Evolutionary conservation across 768 basidiomycete genomes (phyloP).

Genomic region (Trichaptum fuscoviolaceum): DNA sequence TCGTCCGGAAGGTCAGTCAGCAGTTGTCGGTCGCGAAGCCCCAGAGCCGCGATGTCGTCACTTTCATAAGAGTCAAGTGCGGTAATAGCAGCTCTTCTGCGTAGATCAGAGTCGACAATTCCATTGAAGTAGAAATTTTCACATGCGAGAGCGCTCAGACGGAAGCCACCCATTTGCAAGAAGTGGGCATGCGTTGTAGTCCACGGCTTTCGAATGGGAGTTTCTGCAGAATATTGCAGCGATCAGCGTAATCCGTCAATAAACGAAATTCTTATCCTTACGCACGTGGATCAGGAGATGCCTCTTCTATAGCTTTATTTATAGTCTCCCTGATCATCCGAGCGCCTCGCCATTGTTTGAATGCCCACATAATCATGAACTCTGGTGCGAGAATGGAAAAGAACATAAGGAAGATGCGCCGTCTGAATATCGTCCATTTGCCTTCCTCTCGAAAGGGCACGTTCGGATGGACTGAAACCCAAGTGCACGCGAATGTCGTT

Average conservation of each 20-base stretch:
- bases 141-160: neutral
- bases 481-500: conserved; percentile 25
- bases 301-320: neutral
- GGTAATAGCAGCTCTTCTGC: neutral
- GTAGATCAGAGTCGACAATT: neutral
- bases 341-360: conserved; percentile 13
- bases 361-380: conserved; percentile 23
- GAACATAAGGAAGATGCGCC: conserved; percentile 18
- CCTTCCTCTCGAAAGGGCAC: conserved; percentile 19
- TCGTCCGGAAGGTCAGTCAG: too few species aligned
- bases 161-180: conserved; percentile 5
- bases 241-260: neutral
- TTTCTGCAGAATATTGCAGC: neutral
- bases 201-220: neutral
- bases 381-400: conserved; percentile 24
- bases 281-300: neutral
- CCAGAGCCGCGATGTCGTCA: neutral
- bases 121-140: neutral
- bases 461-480: conserved; percentile 27
- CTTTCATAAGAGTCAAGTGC: neutral
- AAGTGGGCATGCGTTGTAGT: conserved; percentile 7
- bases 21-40: too few species aligned
- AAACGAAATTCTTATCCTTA: neutral
- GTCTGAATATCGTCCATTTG: neutral
- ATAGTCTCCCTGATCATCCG: conserved; percentile 37